Base-by-base conservation (phyloP, 306 rosid species). In the Vigna radiata region DNA sequence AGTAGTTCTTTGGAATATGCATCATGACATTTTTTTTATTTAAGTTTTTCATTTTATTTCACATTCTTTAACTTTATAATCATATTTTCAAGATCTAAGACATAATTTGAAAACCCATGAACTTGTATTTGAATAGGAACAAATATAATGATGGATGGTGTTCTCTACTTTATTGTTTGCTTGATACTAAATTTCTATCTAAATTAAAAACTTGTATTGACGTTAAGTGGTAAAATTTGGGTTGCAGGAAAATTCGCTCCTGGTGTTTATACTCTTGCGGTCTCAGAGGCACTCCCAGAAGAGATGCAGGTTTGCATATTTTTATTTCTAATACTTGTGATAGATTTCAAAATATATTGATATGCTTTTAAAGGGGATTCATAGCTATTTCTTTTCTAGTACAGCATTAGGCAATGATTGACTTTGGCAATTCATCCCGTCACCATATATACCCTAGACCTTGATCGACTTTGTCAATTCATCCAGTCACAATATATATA, bases 261-360 rank as follows among this genome's bases (percentile, higher is more conserved):
- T 59, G 97, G 98, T 29, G 91, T 91, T 77, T 94, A 94, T 84
- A 90, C 98, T 70, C 98, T 94, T 68, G 96, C 98, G 46, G 97
- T 94, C 83, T 94, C 98, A 7, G 98, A 94, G 91, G 90, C 93
- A 76, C 96, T 94, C 70, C 90, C 97, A 0, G 98, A 94, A 82
- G 98, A 94, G 64, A 77, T 94, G 90, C 95, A 94, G 98, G 98
- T 94, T 79, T 39, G 81, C 77, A 41, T 41, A 71, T 71, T 68
- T 52, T 27, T n/a, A 6, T 48, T 41, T 50, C 44, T 78, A 8
- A 50, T 50, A 60, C 39, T n/a, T 48, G 59, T 53, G 58, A 13
- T 21, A 43, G 73, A 55, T 69, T 8, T 53, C 31, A 61, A 13
- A 55, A 58, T 75, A 63, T 29, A 44, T 70, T 53, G 10, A 36